A percentile compares a stretch with the other conserved stretches of the same genome.
Conservation (phyloP, 2,329 filamentous ascomycete genomes). For the Helminthosporium solani region DNA sequence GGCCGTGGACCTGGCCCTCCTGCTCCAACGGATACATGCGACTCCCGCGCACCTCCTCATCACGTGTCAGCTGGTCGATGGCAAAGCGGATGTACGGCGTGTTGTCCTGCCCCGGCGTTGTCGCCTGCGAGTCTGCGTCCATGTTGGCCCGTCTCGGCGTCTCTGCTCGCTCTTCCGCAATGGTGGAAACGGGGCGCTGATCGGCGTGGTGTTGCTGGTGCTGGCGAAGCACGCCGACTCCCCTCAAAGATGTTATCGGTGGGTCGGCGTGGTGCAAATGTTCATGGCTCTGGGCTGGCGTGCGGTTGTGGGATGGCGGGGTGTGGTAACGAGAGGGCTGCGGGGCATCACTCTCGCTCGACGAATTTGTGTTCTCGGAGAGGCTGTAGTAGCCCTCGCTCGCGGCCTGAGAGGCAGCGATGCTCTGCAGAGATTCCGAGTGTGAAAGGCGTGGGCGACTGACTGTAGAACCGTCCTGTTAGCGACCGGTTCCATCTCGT, state of each 20-base stretch:
- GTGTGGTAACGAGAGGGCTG: constrained; percentile 31
- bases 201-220: constrained; percentile 19
- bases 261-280: constrained; percentile 29
- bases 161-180: constrained; percentile 34
- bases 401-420: constrained; percentile 51
- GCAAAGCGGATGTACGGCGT: constrained; percentile 88
- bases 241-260: constrained; percentile 36
- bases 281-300: constrained; percentile 42
- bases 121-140: constrained; percentile 38
- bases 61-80: constrained; percentile 79
- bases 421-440: constrained; percentile 47
- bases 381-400: constrained; percentile 55
- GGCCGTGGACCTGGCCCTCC: neutral
- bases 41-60: constrained; percentile 62
- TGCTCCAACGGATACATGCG: constrained; percentile 48
- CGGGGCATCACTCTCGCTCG: constrained; percentile 40
- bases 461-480: constrained; percentile 32
- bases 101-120: constrained; percentile 72
- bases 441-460: constrained; percentile 44
- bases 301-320: constrained; percentile 36
- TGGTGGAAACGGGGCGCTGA: constrained; percentile 31
- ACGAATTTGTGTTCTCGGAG: constrained; percentile 36
- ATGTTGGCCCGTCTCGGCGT: constrained; percentile 23
- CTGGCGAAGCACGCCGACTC: constrained; percentile 35
- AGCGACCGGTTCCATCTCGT: constrained; percentile 4